Base-by-base conservation (phyloP, 768 basidiomycete genomes). In the Pleurotus djamor region DNA sequence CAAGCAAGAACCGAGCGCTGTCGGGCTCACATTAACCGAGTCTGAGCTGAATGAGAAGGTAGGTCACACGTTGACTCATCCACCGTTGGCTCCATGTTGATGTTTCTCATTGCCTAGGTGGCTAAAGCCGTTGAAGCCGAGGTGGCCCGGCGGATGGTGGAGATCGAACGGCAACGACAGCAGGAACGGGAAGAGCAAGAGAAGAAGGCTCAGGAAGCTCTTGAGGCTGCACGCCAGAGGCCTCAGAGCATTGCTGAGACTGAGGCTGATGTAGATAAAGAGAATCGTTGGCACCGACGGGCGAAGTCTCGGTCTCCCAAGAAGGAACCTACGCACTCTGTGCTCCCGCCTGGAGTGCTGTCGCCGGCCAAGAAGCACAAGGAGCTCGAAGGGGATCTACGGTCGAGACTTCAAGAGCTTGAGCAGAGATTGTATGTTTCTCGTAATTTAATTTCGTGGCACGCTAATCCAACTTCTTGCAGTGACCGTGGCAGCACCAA, bases 1-100 rank as follows among this genome's bases (percentile, higher is more conserved):
- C 59, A 60, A 59, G 17, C 74, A 74, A 62, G 65, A 69, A 41
- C 73, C 75, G 48, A 73, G 71, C 55, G 72, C 66, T 58, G 44
- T 76, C 16, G 74, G 74, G 34, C 56, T 74, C 43, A 79, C 77
- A 34, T 67, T 88, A 63, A 83, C 84, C 2, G 87, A 89, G 71
- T 81, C 85, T 66, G 90, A 92, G 50, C 88, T 92, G 61, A 87
- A 92, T 61, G 87, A 87, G 37, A 76, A 86, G 74, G 91, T 88
- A 64, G n/a, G 79, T 70, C 51, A 58, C 49, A 57, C 48, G 35
- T 35, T 32, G 43, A 17, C 28, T 34, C 36, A 36, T 54, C 34
- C 34, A 44, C 58, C 38, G 16, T 13, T 44, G 35, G 36, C 14
- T 36, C 57, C 21, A 13, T 59, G 38, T 63, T 57, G 63, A 13